A percentile compares a stretch with the other conserved stretches of the same genome.
phyloP scores from a whole-genome alignment of 352 stramenopile species.

The Phytophthora tentaculata region DNA sequence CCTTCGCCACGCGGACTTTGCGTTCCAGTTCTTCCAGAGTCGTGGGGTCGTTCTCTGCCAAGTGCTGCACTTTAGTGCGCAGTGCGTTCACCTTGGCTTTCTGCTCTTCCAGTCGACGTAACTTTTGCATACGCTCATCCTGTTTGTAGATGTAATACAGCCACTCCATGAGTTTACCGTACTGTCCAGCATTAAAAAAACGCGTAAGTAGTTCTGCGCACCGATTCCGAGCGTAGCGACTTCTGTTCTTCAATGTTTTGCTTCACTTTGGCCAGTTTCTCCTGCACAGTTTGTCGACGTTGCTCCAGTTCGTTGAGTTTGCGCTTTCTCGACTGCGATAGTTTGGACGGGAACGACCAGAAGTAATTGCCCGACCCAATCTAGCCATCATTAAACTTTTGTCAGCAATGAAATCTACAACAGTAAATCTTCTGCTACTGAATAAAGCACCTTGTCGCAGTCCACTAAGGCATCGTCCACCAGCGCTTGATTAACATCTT shows the following conservation, averaged over 20 bases:
- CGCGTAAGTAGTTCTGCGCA: conserved; percentile 29
- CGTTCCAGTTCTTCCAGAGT: conserved; percentile 65
- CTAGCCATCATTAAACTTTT: conserved; percentile 27
- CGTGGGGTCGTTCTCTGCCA: conserved; percentile 79
- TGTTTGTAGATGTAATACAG: conserved; percentile 26
- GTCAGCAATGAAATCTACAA: conserved; percentile 5
- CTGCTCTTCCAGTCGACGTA: conserved; percentile 60
- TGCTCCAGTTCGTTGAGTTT: conserved; percentile 76
- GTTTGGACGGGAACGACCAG: conserved; percentile 88
- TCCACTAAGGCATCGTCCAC: conserved; percentile 85
- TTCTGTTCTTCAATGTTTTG: conserved; percentile 59
- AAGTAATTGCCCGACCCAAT: conserved; percentile 91
- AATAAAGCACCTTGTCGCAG: conserved; percentile 66
- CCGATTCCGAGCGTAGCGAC: conserved; percentile 60
- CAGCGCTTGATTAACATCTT: conserved; percentile 89
- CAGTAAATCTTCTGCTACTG: background rate
- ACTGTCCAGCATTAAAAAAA: too few relatives aligned
- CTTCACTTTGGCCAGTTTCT: conserved; percentile 59
- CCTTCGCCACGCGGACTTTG: conserved; percentile 71
- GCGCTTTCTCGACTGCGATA: conserved; percentile 80
- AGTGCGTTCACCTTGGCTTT: conserved; percentile 56
- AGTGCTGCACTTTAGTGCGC: conserved; percentile 60
- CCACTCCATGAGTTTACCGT: background rate
- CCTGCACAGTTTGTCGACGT: conserved; percentile 40
- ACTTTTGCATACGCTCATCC: conserved; percentile 69